Conservation (phyloP, 2,329 filamentous ascomycete genomes). For the Penicillium sp. region DNA sequence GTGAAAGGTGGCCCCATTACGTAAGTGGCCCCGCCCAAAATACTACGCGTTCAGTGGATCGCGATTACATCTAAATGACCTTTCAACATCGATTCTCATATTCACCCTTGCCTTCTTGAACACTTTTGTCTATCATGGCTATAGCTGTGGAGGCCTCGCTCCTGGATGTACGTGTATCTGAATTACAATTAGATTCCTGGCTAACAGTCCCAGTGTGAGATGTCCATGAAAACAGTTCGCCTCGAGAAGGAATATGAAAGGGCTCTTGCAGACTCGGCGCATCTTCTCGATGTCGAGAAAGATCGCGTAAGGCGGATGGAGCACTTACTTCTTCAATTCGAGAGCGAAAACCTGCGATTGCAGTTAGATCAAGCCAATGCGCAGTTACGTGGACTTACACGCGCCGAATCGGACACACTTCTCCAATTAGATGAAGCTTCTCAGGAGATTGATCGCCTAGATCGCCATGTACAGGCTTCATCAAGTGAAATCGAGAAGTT, state of each 20-base stretch:
- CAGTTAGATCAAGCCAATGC: slow-evolving; percentile 62
- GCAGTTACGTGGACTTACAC: slow-evolving; percentile 52
- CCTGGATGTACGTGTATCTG: slow-evolving; percentile 26
- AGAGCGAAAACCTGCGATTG: slow-evolving; percentile 68
- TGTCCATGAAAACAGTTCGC: slow-evolving; percentile 53
- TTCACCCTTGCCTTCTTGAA: background rate
- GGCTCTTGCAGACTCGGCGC: slow-evolving; percentile 63
- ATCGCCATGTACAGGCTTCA: slow-evolving; percentile 45
- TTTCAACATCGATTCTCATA: background rate
- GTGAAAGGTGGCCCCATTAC: slow-evolving; percentile 22
- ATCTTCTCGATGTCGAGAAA: slow-evolving; percentile 74
- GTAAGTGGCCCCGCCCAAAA: slow-evolving; percentile 8
- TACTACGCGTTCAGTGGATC: background rate
- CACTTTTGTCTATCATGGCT: slow-evolving; percentile 11
- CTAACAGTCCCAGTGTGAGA: slow-evolving; percentile 34
- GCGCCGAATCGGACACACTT: slow-evolving; percentile 42
- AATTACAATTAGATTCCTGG: background rate
- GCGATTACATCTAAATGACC: background rate
- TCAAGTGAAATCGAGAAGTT: slow-evolving; percentile 58
- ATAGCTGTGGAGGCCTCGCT: slow-evolving; percentile 10
- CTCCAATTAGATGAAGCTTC: slow-evolving; percentile 53
- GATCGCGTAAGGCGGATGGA: slow-evolving; percentile 69
- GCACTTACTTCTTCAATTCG: slow-evolving; percentile 70
- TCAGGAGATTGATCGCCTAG: slow-evolving; percentile 43
- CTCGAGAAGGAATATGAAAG: slow-evolving; percentile 72